phyloP scores from a whole-genome alignment of 2,329 filamentous ascomycete species.

The Colletotrichum agaves region DNA sequence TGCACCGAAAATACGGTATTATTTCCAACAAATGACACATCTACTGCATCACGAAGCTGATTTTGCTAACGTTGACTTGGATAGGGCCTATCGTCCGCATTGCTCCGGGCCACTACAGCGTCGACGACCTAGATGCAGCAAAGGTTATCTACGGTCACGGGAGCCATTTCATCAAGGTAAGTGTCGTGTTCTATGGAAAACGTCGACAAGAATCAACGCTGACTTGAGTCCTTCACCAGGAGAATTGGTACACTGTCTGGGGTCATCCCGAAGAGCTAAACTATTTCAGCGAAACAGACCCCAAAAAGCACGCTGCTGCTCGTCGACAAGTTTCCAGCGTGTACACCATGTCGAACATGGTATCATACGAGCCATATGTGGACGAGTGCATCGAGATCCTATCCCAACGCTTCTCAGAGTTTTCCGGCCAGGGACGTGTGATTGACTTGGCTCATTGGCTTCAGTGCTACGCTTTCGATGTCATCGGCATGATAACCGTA shows the following conservation, averaged over 20 bases:
- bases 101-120: conserved; percentile 58
- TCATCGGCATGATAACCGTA: conserved; percentile 60
- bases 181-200: accelerated
- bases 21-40: background rate
- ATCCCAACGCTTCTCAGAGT: conserved; percentile 48
- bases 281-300: conserved; percentile 46
- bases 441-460: conserved; percentile 56
- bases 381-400: conserved; percentile 58
- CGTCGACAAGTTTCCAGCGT: conserved; percentile 54
- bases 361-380: conserved; percentile 61
- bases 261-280: conserved; percentile 18
- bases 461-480: conserved; percentile 61
- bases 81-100: conserved; percentile 54
- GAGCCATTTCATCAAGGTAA: conserved; percentile 44
- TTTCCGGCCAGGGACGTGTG: conserved; percentile 41
- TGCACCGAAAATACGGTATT: conserved; percentile 46
- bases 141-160: conserved; percentile 48
- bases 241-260: conserved; percentile 46
- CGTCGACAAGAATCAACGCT: accelerated
- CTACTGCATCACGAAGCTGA: background rate
- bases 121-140: conserved; percentile 52
- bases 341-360: conserved; percentile 59
- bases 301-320: conserved; percentile 49
- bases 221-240: conserved; percentile 33
- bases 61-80: background rate